Evolutionary conservation across 805 yeast species (phyloP).

Genomic region (Debaryomyces hansenii): DNA sequence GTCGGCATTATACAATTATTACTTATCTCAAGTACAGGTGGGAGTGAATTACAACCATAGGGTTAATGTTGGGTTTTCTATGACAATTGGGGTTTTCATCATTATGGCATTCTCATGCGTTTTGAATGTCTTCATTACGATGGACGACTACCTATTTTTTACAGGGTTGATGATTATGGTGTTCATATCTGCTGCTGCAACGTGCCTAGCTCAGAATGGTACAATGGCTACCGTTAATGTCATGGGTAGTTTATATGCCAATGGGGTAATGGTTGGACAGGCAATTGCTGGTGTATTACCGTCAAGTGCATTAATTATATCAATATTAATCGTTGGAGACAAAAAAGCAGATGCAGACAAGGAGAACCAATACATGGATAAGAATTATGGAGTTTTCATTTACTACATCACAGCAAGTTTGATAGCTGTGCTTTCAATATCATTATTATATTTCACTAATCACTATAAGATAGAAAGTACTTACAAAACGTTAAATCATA

Average conservation of each 20-base stretch:
- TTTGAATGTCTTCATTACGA: conserved; percentile 28
- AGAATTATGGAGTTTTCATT: conserved; percentile 40
- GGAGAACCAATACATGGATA: conserved; percentile 25
- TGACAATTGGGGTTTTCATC: conserved; percentile 60
- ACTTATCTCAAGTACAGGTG: conserved; percentile 64
- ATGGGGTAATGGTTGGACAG: conserved; percentile 92
- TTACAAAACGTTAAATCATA: conserved; percentile 17
- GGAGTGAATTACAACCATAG: conserved; percentile 59
- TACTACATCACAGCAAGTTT: conserved; percentile 55
- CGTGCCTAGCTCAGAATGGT: conserved; percentile 86
- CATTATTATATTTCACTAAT: conserved; percentile 36
- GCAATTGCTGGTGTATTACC: conserved; percentile 94
- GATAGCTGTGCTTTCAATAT: conserved; percentile 43
- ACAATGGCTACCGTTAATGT: conserved; percentile 83
- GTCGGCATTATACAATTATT: conserved; percentile 57
- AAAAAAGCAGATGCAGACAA: conserved; percentile 12
- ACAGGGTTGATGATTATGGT: conserved; percentile 61
- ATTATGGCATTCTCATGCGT: conserved; percentile 55
- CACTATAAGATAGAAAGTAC: conserved; percentile 22
- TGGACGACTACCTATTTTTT: conserved; percentile 48
- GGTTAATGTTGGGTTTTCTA: conserved; percentile 56
- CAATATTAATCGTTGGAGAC: conserved; percentile 47
- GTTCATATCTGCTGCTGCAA: conserved; percentile 65
- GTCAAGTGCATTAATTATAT: conserved; percentile 61
- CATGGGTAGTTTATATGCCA: conserved; percentile 74